Evolutionary conservation across 371 early-diverging fungal genomes (phyloP).

Genomic region (Apophysomyces ossiformis): DNA sequence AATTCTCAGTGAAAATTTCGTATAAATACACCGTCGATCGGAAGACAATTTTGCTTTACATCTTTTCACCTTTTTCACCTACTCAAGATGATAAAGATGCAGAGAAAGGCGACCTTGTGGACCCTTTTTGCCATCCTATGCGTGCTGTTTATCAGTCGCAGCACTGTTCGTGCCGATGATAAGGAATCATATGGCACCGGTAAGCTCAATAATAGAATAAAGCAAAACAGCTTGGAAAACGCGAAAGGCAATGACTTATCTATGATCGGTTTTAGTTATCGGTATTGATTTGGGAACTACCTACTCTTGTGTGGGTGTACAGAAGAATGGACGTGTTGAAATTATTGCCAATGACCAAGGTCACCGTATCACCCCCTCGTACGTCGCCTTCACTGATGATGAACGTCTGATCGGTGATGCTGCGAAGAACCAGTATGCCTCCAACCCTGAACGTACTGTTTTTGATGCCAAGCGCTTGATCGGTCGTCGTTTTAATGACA

Average conservation of each 20-base stretch:
- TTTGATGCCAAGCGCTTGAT: constrained; percentile 97
- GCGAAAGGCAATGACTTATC: background rate
- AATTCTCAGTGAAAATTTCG: constrained; percentile 14
- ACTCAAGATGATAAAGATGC: constrained; percentile 35
- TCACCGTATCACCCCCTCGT: constrained; percentile 88
- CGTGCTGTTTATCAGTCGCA: constrained; percentile 40
- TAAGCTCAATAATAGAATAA: constrained; percentile 23
- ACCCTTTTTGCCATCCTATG: constrained; percentile 51
- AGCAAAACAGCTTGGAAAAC: background rate
- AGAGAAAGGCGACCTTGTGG: constrained; percentile 49
- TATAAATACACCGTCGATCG: constrained; percentile 22
- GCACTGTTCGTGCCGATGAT: constrained; percentile 42
- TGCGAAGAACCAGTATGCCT: constrained; percentile 84
- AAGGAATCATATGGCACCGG: constrained; percentile 58
- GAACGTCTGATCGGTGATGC: constrained; percentile 89
- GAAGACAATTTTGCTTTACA: constrained; percentile 11
- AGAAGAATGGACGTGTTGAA: constrained; percentile 86
- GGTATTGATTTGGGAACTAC: constrained; percentile 97
- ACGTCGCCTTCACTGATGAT: constrained; percentile 84
- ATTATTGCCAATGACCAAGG: constrained; percentile 84
- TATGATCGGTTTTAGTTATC: constrained; percentile 36
- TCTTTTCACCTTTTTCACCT: constrained; percentile 30
- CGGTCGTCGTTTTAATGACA: constrained; percentile 85
- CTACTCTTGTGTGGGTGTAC: constrained; percentile 96
- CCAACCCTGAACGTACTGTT: constrained; percentile 88